Percentiles rank a stretch among this genome's conserved stretches.
These are phyloP conservation scores for Saccharomycopsis oosterbeekiorum DNA, from an alignment of 805 yeast species.

Conservation along the genomic window DNA sequence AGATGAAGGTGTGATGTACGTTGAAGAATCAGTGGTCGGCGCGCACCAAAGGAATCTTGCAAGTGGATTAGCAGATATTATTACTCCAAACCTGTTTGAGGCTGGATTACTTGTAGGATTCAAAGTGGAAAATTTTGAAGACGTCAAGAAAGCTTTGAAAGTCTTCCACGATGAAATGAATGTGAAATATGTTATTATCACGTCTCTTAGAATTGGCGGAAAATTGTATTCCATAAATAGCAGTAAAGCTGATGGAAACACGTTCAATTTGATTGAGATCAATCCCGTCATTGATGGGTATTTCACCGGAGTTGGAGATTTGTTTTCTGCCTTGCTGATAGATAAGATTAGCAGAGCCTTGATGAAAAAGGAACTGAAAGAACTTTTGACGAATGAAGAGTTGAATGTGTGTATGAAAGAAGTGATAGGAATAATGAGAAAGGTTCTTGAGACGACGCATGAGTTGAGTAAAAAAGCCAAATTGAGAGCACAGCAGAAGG, in stretches of 20 bases:
- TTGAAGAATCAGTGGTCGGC: constrained; percentile 49
- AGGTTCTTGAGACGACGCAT: constrained; percentile 39
- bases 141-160: constrained; percentile 38
- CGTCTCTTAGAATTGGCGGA: constrained; percentile 35
- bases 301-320: constrained; percentile 92
- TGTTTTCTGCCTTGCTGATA: constrained; percentile 69
- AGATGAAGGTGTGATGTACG: constrained; percentile 64
- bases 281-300: constrained; percentile 60
- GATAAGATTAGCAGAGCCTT: constrained; percentile 42
- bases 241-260: background rate
- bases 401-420: constrained; percentile 37
- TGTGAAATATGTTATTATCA: constrained; percentile 54
- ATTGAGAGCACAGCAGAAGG: background rate
- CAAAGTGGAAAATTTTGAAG: constrained; percentile 31
- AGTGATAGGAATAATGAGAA: constrained; percentile 45
- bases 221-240: background rate
- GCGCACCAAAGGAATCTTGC: constrained; percentile 40
- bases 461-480: constrained; percentile 17
- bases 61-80: constrained; percentile 47
- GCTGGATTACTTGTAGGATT: constrained; percentile 57
- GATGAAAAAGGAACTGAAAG: constrained; percentile 2
- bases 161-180: constrained; percentile 38
- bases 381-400: constrained; percentile 18
- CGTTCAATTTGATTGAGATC: constrained; percentile 5
- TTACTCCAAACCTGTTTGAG: constrained; percentile 91